Conservation (phyloP, 495 filamentous ascomycete genomes). For the Talaromyces nanjingensis region DNA sequence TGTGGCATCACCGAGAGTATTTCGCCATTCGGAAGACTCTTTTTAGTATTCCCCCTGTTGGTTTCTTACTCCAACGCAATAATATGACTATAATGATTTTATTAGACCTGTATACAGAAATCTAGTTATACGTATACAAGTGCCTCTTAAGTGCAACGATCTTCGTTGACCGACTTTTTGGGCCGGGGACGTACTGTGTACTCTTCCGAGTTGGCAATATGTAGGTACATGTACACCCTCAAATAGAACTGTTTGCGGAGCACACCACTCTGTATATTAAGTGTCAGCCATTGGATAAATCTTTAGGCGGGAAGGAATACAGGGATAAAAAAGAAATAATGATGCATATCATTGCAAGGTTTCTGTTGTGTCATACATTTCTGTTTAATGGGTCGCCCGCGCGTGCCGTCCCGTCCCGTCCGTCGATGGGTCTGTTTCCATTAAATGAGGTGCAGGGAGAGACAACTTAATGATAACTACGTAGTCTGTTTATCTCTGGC, state of each 20-base stretch:
- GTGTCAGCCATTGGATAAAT: neutral
- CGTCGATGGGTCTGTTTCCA: neutral
- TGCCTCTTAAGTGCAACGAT: neutral
- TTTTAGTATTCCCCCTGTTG: neutral
- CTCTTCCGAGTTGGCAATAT: neutral
- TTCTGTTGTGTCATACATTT: neutral
- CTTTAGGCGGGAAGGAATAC: neutral
- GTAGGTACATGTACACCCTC: neutral
- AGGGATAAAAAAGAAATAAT: neutral
- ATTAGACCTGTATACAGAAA: neutral
- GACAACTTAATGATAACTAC: too few species aligned
- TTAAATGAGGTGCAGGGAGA: neutral
- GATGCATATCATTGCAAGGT: neutral
- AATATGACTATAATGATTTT: neutral
- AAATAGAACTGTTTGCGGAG: neutral
- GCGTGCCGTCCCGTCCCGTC: neutral
- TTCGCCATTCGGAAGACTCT: neutral
- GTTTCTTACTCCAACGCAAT: neutral
- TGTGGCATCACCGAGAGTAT: neutral
- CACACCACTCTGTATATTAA: neutral
- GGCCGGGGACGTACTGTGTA: neutral
- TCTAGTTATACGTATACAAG: neutral
- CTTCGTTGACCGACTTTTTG: constrained; percentile 1
- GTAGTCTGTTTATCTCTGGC: too few species aligned
- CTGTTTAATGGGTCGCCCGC: neutral